Conservation (phyloP, 23 red algal genomes). For the Agarophyton chilense region DNA sequence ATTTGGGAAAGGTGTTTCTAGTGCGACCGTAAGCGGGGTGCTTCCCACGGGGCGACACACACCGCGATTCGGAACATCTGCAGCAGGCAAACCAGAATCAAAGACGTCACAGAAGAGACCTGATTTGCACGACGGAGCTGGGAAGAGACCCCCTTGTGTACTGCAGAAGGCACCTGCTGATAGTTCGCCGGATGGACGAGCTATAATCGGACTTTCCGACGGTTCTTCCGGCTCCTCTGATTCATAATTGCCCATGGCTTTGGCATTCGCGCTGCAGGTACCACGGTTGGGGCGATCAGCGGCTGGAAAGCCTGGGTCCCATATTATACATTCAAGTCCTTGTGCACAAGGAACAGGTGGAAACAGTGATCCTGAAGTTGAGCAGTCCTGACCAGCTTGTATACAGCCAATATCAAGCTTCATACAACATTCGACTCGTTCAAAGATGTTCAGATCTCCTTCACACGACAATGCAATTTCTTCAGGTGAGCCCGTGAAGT, state of each 20-base stretch:
- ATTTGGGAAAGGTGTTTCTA: neutral
- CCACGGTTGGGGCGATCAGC: conserved; percentile 27
- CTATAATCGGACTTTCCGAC: neutral
- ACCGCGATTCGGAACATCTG: conserved; percentile 11
- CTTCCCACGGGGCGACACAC: conserved; percentile 2
- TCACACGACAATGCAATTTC: neutral
- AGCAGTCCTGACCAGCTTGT: conserved; percentile 27
- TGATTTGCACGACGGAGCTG: neutral
- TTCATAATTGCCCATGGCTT: neutral
- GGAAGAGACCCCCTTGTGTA: neutral
- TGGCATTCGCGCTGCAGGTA: neutral
- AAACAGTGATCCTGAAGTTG: conserved; percentile 38
- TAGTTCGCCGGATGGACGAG: neutral
- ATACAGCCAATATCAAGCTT: conserved; percentile 49
- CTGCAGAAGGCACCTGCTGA: neutral
- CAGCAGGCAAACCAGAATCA: neutral
- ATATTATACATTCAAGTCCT: conserved; percentile 23
- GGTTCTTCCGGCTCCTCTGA: neutral
- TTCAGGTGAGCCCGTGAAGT: neutral
- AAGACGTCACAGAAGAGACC: conserved; percentile 28
- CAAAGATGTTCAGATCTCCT: conserved; percentile 23
- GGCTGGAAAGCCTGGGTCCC: conserved; percentile 29
- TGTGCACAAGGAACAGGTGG: conserved; percentile 38
- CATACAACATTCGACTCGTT: conserved; percentile 24
- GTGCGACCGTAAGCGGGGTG: neutral